Conservation (phyloP, 306 rosid species). For the Lupinus albus region DNA sequence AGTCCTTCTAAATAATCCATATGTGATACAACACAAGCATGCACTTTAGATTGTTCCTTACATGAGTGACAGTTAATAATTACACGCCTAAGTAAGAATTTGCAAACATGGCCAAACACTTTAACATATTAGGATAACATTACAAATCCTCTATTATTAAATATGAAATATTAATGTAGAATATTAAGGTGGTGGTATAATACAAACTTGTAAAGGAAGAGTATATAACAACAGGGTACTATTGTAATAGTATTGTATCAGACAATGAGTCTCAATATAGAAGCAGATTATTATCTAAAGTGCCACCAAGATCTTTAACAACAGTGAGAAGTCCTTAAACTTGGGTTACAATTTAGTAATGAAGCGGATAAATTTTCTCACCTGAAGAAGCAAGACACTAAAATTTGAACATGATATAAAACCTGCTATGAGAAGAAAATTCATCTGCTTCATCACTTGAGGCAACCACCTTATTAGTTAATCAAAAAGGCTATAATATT, state of each 20-base stretch:
- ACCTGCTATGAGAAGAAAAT: slow-evolving; percentile 66
- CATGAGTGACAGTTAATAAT: too few species aligned
- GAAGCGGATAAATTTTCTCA: slow-evolving; percentile 93
- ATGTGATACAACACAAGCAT: too few species aligned
- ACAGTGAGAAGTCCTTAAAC: slow-evolving; percentile 30
- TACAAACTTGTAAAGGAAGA: not conserved
- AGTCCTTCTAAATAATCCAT: too few species aligned
- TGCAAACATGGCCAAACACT: too few species aligned
- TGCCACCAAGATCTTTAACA: slow-evolving; percentile 18
- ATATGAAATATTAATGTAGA: too few species aligned
- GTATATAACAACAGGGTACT: not conserved
- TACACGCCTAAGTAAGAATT: too few species aligned
- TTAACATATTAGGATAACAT: too few species aligned
- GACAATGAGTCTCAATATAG: slow-evolving; percentile 5
- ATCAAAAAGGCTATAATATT: slow-evolving; percentile 23
- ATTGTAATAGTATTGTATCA: not conserved
- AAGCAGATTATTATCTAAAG: slow-evolving; percentile 21
- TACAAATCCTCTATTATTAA: too few species aligned
- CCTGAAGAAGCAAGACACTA: slow-evolving; percentile 39
- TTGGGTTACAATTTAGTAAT: slow-evolving; percentile 58
- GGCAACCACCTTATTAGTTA: slow-evolving; percentile 54
- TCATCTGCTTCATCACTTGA: slow-evolving; percentile 81
- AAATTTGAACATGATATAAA: slow-evolving; percentile 31
- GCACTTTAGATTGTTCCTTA: too few species aligned
- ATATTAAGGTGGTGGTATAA: too few species aligned